These are phyloP conservation scores for Cladosporium sp. DNA, from an alignment of 2,329 filamentous ascomycete genomes.

Conservation along the genomic window DNA sequence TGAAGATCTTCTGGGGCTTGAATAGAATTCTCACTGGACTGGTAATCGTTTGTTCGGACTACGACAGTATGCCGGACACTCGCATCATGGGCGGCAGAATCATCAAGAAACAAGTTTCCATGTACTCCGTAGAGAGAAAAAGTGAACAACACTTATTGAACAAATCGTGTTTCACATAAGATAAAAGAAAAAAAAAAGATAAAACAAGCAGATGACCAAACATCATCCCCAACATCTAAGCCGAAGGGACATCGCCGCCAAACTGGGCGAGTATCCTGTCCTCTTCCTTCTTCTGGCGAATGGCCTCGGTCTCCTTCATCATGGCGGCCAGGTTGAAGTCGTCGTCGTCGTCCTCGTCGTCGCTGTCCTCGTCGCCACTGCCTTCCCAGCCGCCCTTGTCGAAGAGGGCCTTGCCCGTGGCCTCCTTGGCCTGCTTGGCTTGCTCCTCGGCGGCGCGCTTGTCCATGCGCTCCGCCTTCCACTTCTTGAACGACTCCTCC, in stretches of 20 bases:
- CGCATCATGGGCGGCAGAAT: background rate
- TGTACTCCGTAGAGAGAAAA: too few relatives aligned
- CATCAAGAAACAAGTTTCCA: too few relatives aligned
- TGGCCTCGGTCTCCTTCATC: slow-evolving; percentile 76
- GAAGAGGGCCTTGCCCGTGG: slow-evolving; percentile 90
- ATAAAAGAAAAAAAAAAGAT: slow-evolving; percentile 1
- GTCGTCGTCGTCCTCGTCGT: slow-evolving; percentile 57
- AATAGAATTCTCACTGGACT: too few relatives aligned
- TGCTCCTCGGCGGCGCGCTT: slow-evolving; percentile 96
- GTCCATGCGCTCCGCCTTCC: slow-evolving; percentile 90
- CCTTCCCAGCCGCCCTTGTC: slow-evolving; percentile 90
- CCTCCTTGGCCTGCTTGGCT: slow-evolving; percentile 86
- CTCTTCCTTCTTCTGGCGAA: slow-evolving; percentile 72
- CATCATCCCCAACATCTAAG: background rate
- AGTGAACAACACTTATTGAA: background rate
- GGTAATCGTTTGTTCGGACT: too few relatives aligned
- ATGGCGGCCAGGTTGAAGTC: slow-evolving; percentile 79
- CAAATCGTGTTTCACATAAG: slow-evolving; percentile 13
- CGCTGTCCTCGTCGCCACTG: slow-evolving; percentile 59
- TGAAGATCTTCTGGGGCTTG: too few relatives aligned
- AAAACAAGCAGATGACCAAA: background rate
- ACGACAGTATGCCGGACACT: background rate
- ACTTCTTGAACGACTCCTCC: slow-evolving; percentile 86
- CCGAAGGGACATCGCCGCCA: slow-evolving; percentile 6
- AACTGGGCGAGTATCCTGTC: slow-evolving; percentile 48